Evolutionary conservation across 257 asterid genomes (phyloP), one percentile per base, ranked within the genome.

Genomic region (Cinchona pubescens): DNA sequence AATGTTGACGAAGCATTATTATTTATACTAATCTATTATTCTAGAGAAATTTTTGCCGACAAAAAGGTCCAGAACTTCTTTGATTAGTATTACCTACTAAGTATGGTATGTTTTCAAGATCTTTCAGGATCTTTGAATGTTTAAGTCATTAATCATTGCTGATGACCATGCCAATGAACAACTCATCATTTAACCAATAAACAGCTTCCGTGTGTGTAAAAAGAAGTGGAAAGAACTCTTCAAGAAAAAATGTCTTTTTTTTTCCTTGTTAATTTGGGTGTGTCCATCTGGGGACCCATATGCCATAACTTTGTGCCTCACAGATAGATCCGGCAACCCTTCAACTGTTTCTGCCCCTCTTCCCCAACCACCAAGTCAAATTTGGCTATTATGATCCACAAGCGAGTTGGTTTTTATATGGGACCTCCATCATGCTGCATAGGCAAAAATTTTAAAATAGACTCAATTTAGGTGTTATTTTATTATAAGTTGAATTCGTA

Each of bases 361-460:
- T 43, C 56, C 72, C 84, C 72, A 79, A 81, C 76, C 42, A 76
- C 78, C 79, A n/a, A 69, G 82, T 60, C 79, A 76, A 75, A 67
- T 40, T 72, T 69, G 69, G 75, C 75, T 25, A n/a, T n/a, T n/a
- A 72, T 77, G 35, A 77, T 77, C 73, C 80, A 5, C 75, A 27
- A 77, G 73, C 78, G 38, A 76, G 46, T 76, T 64, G 80, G 29
- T 66, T 66, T 58, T 71, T 61, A 32, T 38, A 53, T 73, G 40
- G 71, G 69, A 37, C 43, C 71, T 19, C 8, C 25, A 7, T 53
- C 23, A n/a, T 11, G 53, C 12, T 55, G 27, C n/a, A n/a, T n/a
- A n/a, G n/a, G n/a, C n/a, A n/a, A n/a, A n/a, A n/a, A n/a, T n/a
- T n/a, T n/a, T n/a, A n/a, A n/a, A n/a, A n/a, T n/a, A n/a, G n/a